These are phyloP conservation scores for Metarhizium humberi DNA, from an alignment of 2,329 filamentous ascomycete genomes.

Conservation along the genomic window DNA sequence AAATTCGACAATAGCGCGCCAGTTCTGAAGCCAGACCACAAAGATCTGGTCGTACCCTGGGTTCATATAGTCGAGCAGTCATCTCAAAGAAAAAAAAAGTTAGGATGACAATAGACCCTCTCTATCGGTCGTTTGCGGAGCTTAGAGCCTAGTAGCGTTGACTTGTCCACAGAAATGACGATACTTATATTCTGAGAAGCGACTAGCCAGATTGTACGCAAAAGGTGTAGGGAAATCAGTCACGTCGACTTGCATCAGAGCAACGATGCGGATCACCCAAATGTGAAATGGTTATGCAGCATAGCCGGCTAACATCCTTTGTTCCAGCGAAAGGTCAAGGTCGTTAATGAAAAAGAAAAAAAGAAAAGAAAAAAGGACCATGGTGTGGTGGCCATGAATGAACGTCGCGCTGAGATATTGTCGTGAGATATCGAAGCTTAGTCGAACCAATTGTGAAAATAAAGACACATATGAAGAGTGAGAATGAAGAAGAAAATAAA, in stretches of 20 bases:
- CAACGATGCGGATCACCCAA: not conserved
- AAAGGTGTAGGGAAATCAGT: no score
- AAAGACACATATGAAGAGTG: constrained; percentile 7
- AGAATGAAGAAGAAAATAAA: constrained; percentile 4
- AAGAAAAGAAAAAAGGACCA: not conserved
- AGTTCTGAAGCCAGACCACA: not conserved
- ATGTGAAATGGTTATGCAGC: not conserved
- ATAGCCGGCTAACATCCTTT: not conserved
- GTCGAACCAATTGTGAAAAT: not conserved
- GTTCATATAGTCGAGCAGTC: no score
- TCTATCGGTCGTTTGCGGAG: no score
- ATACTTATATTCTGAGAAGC: no score
- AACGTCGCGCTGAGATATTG: not conserved
- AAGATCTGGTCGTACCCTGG: not conserved
- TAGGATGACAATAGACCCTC: no score
- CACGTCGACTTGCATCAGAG: no score
- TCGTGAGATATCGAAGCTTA: not conserved
- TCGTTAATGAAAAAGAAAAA: not conserved
- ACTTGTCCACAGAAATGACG: no score
- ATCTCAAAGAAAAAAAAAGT: no score
- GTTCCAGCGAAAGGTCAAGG: not conserved
- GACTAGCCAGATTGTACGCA: no score
- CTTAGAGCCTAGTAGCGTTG: no score
- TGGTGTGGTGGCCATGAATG: not conserved
- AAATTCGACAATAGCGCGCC: not conserved